Conservation (phyloP, 305 asterid genomes). For the Fraxinus ornus region DNA sequence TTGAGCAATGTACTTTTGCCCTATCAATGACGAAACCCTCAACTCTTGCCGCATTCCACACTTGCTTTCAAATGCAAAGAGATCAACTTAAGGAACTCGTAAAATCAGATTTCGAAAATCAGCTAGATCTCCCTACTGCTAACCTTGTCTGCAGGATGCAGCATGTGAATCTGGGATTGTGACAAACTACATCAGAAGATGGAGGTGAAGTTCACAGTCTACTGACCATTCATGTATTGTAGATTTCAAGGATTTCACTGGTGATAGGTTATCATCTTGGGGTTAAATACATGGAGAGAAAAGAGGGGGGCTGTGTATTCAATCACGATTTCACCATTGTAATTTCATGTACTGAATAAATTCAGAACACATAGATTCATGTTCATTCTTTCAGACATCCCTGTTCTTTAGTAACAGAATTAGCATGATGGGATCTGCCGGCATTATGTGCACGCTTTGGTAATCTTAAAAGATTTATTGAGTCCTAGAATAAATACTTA, state of each 20-base stretch:
- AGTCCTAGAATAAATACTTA: no score
- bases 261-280: neutral
- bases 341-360: neutral
- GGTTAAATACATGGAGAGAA: neutral
- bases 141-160: constrained; percentile 87
- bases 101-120: constrained; percentile 59
- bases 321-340: neutral
- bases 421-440: no score
- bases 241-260: neutral
- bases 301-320: neutral
- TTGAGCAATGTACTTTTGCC: constrained; percentile 83
- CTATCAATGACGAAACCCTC: constrained; percentile 76
- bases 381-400: no score
- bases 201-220: neutral
- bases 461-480: no score
- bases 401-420: no score
- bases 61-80: constrained; percentile 68
- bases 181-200: neutral
- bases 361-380: neutral
- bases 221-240: neutral
- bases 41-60: constrained; percentile 73
- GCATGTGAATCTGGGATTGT: constrained; percentile 53
- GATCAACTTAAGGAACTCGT: constrained; percentile 76
- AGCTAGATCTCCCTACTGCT: constrained; percentile 79
- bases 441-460: no score